Evolutionary conservation across 257 asterid species (phyloP), one percentile per base, ranked within the genome.

Genomic region (Lycium ferocissimum): DNA sequence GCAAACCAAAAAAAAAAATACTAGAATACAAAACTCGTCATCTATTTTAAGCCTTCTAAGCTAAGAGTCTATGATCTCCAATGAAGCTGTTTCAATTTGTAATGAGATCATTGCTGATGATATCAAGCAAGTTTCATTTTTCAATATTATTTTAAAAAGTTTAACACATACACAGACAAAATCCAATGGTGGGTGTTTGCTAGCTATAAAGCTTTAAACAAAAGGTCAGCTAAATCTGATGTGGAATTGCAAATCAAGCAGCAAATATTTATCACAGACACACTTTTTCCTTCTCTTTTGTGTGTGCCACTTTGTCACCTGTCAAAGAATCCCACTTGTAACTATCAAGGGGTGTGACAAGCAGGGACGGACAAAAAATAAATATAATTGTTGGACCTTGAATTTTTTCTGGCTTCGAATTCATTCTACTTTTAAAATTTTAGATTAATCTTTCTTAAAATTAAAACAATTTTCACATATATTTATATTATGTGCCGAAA

Each of bases 191-290:
- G 58, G 80, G n/a, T 72, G 37, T 65, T 65, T 11, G n/a, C 8
- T 12, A 26, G 17, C 22, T n/a, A 73, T 62, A 6, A 47, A 11
- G 2, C 4, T 20, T 20, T 73, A 47, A 75, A 75, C 8, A 75
- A 47, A 73, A 75, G 20, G 20, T 20, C 61, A 51, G 61, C 81
- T 11, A 75, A 49, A 51, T 49, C 20, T 75, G 43, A 75, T 49
- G 81, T 49, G 81, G 81, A 70, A 47, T 75, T 75, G 81, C 81
- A 75, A 75, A 49, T 75, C 61, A 12, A n/a, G 6, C 12, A 49
- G 2, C 80, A 45, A 20, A 73, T 20, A 73, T 73, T 45, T 69
- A 38, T 70, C 14, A 70, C 14, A 20, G 12, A 49, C 11, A 47
- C 43, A 22, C 61, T 26, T 73, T 73, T 72, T 73, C 5, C n/a